phyloP scores from a whole-genome alignment of 768 basidiomycete genomes.

The Dictyophora rubrovolvata region DNA sequence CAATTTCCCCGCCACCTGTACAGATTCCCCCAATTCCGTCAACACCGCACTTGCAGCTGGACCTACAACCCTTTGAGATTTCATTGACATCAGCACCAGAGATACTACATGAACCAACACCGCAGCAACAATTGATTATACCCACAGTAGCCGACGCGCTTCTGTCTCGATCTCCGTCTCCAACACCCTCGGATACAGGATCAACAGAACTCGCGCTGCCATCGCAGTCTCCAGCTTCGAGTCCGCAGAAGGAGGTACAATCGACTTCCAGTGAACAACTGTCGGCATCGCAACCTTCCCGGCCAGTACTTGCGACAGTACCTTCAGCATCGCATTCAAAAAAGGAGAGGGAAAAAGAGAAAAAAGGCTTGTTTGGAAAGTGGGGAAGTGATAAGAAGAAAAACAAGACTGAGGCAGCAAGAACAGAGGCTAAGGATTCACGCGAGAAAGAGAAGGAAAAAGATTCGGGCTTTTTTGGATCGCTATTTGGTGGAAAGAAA shows the following conservation, averaged over 20 bases:
- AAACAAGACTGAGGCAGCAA: conserved; percentile 13
- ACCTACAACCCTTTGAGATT: background rate
- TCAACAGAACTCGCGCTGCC: conserved; percentile 23
- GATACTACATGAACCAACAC: conserved; percentile 8
- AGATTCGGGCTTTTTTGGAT: conserved; percentile 84
- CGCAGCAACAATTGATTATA: conserved; percentile 10
- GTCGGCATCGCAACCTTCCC: conserved; percentile 18
- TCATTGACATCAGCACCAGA: background rate
- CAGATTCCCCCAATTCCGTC: conserved; percentile 13
- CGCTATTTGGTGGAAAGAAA: conserved; percentile 78
- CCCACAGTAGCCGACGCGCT: conserved; percentile 21
- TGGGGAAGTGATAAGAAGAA: conserved; percentile 57
- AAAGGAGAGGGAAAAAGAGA: conserved; percentile 63
- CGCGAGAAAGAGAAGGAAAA: conserved; percentile 50
- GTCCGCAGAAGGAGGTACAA: background rate
- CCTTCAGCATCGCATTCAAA: conserved; percentile 15
- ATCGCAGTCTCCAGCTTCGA: conserved; percentile 7
- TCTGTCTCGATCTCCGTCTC: conserved; percentile 50
- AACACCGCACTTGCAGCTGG: conserved; percentile 3
- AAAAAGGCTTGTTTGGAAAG: conserved; percentile 47
- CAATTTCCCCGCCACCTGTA: conserved; percentile 27
- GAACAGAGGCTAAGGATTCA: conserved; percentile 28
- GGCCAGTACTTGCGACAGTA: conserved; percentile 21
- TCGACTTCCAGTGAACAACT: conserved; percentile 13
- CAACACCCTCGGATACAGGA: conserved; percentile 2